phyloP scores from a whole-genome alignment of 2,329 filamentous ascomycete species.

The Chrysoporthe puriensis region DNA sequence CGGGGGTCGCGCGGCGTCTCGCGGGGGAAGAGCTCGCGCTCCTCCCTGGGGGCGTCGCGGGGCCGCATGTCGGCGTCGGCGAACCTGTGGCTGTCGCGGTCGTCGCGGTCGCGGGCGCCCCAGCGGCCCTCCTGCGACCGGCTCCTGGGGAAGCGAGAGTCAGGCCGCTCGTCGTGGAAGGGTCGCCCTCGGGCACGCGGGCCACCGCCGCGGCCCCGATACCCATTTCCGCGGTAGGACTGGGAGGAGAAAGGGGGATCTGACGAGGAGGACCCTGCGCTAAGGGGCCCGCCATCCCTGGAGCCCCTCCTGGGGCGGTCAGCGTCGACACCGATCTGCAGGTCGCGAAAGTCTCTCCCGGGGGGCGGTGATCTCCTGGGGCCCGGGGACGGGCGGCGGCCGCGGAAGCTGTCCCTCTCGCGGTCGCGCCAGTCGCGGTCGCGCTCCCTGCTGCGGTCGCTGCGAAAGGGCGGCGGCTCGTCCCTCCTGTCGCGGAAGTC shows the following conservation, averaged over 20 bases:
- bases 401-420: slow-evolving; percentile 58
- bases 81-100: slow-evolving; percentile 44
- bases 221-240: slow-evolving; percentile 60
- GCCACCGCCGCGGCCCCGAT: slow-evolving; percentile 57
- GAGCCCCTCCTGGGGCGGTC: slow-evolving; percentile 70
- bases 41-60: slow-evolving; percentile 48
- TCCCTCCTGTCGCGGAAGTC: slow-evolving; percentile 62
- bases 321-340: slow-evolving; percentile 67
- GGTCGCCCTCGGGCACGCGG: slow-evolving; percentile 50
- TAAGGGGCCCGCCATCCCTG: slow-evolving; percentile 69
- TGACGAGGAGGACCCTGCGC: slow-evolving; percentile 71
- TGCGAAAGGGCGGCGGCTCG: slow-evolving; percentile 52
- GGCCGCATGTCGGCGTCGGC: slow-evolving; percentile 42
- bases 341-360: slow-evolving; percentile 62
- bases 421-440: slow-evolving; percentile 57
- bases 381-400: slow-evolving; percentile 63
- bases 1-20: slow-evolving; percentile 48
- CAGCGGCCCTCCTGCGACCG: slow-evolving; percentile 63
- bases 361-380: slow-evolving; percentile 69
- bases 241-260: slow-evolving; percentile 64
- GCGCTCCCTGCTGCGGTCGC: slow-evolving; percentile 63
- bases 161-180: slow-evolving; percentile 61
- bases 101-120: slow-evolving; percentile 48
- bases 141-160: slow-evolving; percentile 61
- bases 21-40: slow-evolving; percentile 52